Evolutionary conservation across 306 rosid species (phyloP), one percentile per base, ranked within the genome.

Genomic region (Cicer bijugum): DNA sequence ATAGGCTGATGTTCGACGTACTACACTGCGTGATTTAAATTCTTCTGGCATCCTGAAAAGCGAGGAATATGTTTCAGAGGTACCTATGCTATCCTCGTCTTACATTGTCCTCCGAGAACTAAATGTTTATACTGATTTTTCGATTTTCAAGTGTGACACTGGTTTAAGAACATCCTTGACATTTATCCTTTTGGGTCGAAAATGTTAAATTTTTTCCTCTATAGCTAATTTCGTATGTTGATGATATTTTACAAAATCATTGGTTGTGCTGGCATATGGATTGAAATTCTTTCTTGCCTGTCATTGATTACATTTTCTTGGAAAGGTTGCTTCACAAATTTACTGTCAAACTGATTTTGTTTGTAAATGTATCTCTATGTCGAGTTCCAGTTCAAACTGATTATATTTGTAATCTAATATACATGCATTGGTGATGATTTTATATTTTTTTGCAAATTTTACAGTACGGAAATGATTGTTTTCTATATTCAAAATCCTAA

Each of bases 1-100:
- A 28, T 80, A 93, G 98, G 96, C 98, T 83, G 94, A 84, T 59
- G 88, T 91, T 58, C 92, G 96, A 50, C 74, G 97, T 46, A 85
- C 88, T 65, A 39, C 84, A 16, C 85, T 93, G 65, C 87, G 79
- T 62, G 85, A 80, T 58, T 78, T 91, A 67, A 88, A 81, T 83
- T 71, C 76, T 10, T 85, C 89, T 37, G 84, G 83, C 47, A 62
- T 84, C 57, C 46, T 85, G 85, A 80, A 84, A 69, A 71, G 78
- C 51, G 82, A 84, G 65, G 81, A 61, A 3, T 84, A 69, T 78
- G 84, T 74, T 83, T 76, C 91, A 20, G 87, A 91, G 97, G 96
- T 89, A 81, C 60, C 9, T 44, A 6, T 63, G 64, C 52, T 46
- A 8, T 47, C 37, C 40, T 16, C 17, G 33, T 48, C 69, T 70